Conservation (phyloP, 495 filamentous ascomycete species). For the Baudoinia panamericana region DNA sequence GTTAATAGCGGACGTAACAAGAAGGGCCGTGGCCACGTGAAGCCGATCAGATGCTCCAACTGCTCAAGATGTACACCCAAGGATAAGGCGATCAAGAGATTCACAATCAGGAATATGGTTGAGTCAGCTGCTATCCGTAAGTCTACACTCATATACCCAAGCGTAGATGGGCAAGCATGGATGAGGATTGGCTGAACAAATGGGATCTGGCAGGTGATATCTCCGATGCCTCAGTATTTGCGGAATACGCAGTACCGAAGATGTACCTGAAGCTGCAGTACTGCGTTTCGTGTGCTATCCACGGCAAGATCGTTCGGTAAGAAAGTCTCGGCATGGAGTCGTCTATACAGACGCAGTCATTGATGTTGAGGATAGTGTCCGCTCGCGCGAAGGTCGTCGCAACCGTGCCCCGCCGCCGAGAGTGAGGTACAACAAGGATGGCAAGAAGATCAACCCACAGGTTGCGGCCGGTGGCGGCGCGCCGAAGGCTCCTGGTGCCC, state of each 20-base stretch:
- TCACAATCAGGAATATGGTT: constrained; percentile 99
- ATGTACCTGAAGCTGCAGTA: constrained; percentile 99
- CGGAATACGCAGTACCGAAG: constrained; percentile 98
- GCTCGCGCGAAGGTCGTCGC: constrained; percentile 89
- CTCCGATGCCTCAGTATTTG: constrained; percentile 96
- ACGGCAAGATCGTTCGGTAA: constrained; percentile 99
- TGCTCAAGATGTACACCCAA: constrained; percentile 99
- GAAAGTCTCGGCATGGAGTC: no score
- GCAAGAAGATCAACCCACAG: constrained; percentile 97
- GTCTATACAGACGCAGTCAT: no score
- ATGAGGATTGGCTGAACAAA: not conserved
- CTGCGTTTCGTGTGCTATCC: constrained; percentile 99
- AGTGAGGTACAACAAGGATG: constrained; percentile 99
- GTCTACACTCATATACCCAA: constrained; percentile 36
- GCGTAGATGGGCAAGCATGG: not conserved
- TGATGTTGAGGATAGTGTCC: no score
- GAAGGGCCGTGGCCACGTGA: constrained; percentile 98
- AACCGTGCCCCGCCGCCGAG: constrained; percentile 96
- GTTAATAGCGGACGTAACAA: constrained; percentile 84
- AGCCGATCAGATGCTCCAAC: constrained; percentile 99
- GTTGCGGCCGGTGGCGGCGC: constrained; percentile 29
- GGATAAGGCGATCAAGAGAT: constrained; percentile 99
- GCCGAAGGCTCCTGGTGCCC: no score
- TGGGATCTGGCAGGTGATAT: constrained; percentile 70
- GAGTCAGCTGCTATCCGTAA: constrained; percentile 98